Conservation (phyloP, 352 stramenopile genomes). For the Phytophthora vignae region DNA sequence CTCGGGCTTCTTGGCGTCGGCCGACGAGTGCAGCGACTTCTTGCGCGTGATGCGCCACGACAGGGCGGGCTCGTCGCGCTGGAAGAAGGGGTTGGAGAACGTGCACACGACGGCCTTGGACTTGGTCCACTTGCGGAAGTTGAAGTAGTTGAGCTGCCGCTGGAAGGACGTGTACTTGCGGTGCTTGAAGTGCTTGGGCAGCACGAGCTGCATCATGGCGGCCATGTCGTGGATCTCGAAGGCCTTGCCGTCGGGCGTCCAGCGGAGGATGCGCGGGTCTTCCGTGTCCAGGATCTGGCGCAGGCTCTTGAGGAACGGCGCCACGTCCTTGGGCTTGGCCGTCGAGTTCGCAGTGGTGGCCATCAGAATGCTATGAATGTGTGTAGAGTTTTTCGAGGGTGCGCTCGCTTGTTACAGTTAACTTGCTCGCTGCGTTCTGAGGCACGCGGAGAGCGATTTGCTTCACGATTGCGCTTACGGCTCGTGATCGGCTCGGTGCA, state of each 20-base stretch:
- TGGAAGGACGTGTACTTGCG: constrained; percentile 94
- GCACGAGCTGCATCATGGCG: constrained; percentile 76
- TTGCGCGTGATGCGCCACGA: constrained; percentile 73
- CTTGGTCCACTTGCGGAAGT: constrained; percentile 93
- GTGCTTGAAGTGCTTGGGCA: constrained; percentile 96
- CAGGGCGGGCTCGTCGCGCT: constrained; percentile 65
- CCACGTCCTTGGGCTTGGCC: constrained; percentile 52
- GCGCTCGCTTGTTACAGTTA: background rate
- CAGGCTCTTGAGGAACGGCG: constrained; percentile 76
- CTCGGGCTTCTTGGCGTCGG: constrained; percentile 2
- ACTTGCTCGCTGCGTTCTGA: constrained; percentile 1
- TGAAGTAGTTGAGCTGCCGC: constrained; percentile 95
- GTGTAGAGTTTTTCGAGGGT: constrained; percentile 9
- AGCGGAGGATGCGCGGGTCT: constrained; percentile 52
- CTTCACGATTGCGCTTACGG: constrained; percentile 8
- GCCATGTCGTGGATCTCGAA: constrained; percentile 83
- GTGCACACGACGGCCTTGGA: constrained; percentile 79
- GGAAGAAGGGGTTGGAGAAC: constrained; percentile 76
- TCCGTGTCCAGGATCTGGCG: constrained; percentile 69
- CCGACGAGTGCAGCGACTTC: constrained; percentile 40
- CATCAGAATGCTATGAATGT: background rate
- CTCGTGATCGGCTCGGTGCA: constrained; percentile 23
- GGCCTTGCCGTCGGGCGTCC: constrained; percentile 58
- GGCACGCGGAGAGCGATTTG: constrained; percentile 26
- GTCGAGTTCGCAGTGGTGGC: background rate